phyloP scores from a whole-genome alignment of 352 stramenopile species.

The Aphanomyces stellatus region DNA sequence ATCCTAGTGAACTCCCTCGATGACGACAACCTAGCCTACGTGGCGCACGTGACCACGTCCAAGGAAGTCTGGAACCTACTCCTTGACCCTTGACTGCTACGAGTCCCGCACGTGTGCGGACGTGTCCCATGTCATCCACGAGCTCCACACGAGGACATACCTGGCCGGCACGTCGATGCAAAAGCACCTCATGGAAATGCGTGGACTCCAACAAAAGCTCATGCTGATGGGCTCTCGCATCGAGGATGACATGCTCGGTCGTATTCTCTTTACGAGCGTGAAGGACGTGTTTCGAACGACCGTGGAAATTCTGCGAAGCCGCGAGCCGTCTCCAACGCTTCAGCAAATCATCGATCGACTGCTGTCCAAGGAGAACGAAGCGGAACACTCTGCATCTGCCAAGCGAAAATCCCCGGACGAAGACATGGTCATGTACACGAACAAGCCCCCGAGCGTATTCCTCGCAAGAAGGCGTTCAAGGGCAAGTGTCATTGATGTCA shows the following conservation, averaged over 20 bases:
- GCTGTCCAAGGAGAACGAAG: background rate
- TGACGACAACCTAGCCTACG: background rate
- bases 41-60: background rate
- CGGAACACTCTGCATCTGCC: background rate
- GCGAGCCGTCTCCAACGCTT: background rate
- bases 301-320: background rate
- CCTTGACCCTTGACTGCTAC: background rate
- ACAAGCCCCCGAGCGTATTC: background rate
- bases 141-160: background rate
- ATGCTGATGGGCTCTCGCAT: background rate
- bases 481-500: background rate
- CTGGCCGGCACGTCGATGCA: background rate
- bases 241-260: background rate
- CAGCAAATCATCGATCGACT: background rate
- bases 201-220: background rate
- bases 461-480: background rate
- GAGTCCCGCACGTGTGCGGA: background rate
- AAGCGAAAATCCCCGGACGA: background rate
- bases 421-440: background rate
- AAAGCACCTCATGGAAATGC: background rate
- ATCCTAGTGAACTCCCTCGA: background rate
- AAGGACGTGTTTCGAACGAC: background rate
- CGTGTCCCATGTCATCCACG: background rate
- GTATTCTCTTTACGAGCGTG: background rate
- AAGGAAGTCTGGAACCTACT: background rate